Evolutionary conservation across 2,329 filamentous ascomycete genomes (phyloP).

Genomic region (Botrytis pseudocinerea): DNA sequence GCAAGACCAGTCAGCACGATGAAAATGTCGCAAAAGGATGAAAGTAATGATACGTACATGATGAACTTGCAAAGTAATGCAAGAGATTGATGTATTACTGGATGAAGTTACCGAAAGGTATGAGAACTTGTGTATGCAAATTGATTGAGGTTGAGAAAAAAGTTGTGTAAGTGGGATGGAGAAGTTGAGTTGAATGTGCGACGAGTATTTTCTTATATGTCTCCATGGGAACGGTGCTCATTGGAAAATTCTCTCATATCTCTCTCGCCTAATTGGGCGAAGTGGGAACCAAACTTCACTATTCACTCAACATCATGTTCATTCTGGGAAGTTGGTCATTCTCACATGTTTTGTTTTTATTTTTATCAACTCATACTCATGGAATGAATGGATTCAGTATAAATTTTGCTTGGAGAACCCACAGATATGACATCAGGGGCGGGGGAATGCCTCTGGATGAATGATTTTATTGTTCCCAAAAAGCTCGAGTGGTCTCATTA

Average conservation of each 20-base stretch:
- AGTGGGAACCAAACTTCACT: neutral
- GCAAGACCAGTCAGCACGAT: constrained; percentile 6
- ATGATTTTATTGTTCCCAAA: neutral
- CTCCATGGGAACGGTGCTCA: neutral
- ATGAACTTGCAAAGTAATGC: constrained; percentile 7
- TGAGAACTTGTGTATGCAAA: neutral
- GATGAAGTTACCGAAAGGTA: neutral
- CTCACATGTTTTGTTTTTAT: neutral
- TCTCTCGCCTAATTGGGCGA: constrained; percentile 4
- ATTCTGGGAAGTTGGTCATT: neutral
- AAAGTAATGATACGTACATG: constrained; percentile 12
- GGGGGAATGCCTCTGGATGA: neutral
- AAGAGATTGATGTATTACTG: neutral
- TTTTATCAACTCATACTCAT: neutral
- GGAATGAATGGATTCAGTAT: neutral
- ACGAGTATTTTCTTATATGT: constrained; percentile 9
- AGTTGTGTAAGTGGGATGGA: constrained; percentile 6
- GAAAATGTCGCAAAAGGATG: neutral
- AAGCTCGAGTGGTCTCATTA: neutral
- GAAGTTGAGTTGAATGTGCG: neutral
- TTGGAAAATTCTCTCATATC: neutral
- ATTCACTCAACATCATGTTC: constrained; percentile 11
- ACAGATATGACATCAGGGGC: neutral
- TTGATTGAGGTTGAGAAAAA: neutral
- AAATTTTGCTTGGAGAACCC: neutral